phyloP scores from a whole-genome alignment of 2,329 filamentous ascomycete species.

The Aspergillus quadricinctus region DNA sequence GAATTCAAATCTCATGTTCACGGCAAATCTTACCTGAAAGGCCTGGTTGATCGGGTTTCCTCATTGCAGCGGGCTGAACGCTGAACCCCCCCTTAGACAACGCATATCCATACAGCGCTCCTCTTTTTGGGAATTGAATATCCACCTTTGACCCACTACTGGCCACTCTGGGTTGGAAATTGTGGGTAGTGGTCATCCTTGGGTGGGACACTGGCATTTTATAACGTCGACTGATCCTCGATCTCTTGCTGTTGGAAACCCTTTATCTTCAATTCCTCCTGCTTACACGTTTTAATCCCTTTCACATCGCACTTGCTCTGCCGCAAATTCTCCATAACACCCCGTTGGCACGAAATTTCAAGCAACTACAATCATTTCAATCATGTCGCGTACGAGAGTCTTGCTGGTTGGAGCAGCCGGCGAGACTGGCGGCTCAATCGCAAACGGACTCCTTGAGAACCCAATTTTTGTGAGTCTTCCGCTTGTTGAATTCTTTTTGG shows the following conservation, averaged over 20 bases:
- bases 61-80: background rate
- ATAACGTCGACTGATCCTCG: slow-evolving; percentile 30
- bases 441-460: slow-evolving; percentile 33
- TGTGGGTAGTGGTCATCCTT: slow-evolving; percentile 30
- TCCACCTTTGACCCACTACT: slow-evolving; percentile 31
- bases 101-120: slow-evolving; percentile 2
- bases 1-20: background rate
- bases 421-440: slow-evolving; percentile 39
- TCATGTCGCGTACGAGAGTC: slow-evolving; percentile 35
- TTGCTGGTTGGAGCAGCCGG: slow-evolving; percentile 37
- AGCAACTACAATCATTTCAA: slow-evolving; percentile 2
- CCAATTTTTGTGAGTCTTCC: slow-evolving; percentile 22
- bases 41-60: background rate
- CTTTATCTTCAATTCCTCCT: background rate
- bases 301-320: background rate
- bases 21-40: background rate
- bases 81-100: background rate
- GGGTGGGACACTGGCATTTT: slow-evolving; percentile 27
- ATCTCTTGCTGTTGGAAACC: slow-evolving; percentile 1
- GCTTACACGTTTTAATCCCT: slow-evolving; percentile 1
- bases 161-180: slow-evolving; percentile 26
- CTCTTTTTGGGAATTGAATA: slow-evolving; percentile 18
- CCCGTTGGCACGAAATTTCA: background rate
- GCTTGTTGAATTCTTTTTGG: background rate
- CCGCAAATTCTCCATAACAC: background rate